These are phyloP conservation scores for Fusarium compactum DNA, from an alignment of 2,329 filamentous ascomycete species.

Conservation along the genomic window DNA sequence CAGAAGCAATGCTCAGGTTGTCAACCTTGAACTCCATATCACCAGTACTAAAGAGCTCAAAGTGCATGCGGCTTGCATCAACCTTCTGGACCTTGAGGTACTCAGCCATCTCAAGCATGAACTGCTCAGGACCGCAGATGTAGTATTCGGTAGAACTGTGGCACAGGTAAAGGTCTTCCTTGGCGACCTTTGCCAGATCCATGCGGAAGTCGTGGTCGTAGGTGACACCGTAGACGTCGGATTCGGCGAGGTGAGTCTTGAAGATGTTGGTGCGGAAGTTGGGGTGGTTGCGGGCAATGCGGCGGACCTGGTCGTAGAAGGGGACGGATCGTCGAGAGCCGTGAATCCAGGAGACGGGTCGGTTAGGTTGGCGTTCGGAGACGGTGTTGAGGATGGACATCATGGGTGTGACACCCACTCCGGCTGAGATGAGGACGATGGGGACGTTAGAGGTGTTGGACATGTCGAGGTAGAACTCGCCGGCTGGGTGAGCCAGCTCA, in stretches of 20 bases:
- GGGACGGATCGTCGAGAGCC: constrained; percentile 65
- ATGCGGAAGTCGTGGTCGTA: constrained; percentile 58
- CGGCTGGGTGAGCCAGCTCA: constrained; percentile 74
- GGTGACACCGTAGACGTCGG: constrained; percentile 58
- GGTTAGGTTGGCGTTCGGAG: constrained; percentile 57
- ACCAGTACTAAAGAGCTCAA: constrained; percentile 62
- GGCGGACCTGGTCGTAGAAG: constrained; percentile 65
- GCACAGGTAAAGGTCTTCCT: constrained; percentile 59
- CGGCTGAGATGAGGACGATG: constrained; percentile 71
- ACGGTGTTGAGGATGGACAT: constrained; percentile 71
- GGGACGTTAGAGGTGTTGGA: constrained; percentile 53
- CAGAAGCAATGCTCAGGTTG: constrained; percentile 46
- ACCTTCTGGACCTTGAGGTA: constrained; percentile 58
- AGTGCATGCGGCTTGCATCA: constrained; percentile 55
- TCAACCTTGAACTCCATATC: constrained; percentile 56
- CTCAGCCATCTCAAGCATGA: constrained; percentile 64
- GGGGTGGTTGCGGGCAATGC: constrained; percentile 55
- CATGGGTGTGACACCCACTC: constrained; percentile 70
- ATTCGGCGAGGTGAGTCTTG: constrained; percentile 61
- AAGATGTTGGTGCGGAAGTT: constrained; percentile 60
- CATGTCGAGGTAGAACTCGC: constrained; percentile 69
- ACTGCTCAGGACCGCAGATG: constrained; percentile 66
- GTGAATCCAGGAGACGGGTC: constrained; percentile 70
- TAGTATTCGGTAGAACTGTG: constrained; percentile 64
- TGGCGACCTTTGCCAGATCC: constrained; percentile 60